Evolutionary conservation across 345 rosid genomes (phyloP).

Genomic region (Euphorbia peplus): DNA sequence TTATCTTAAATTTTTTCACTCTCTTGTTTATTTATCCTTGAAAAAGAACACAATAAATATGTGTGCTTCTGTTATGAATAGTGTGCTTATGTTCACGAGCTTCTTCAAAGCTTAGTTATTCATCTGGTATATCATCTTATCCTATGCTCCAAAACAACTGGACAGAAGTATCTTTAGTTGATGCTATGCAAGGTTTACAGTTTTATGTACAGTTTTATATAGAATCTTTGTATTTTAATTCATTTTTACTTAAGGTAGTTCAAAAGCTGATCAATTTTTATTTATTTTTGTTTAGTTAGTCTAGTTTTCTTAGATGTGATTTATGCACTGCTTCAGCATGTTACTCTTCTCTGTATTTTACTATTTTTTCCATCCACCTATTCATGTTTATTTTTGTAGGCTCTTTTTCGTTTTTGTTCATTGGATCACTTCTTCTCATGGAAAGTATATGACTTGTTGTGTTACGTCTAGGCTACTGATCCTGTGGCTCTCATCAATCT

Average conservation of each 20-base stretch:
- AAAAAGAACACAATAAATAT: not conserved
- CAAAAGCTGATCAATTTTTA: not conserved
- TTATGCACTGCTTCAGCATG: not conserved
- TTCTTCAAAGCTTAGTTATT: not conserved
- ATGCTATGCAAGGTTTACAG: not conserved
- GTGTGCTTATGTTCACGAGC: not conserved
- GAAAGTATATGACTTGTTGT: conserved; percentile 20
- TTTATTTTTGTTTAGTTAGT: not conserved
- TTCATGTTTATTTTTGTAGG: no score
- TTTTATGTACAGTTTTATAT: no score
- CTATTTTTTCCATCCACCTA: not conserved
- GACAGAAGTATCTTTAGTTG: not conserved
- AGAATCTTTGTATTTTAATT: no score
- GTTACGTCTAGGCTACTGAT: conserved; percentile 68
- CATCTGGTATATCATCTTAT: no score
- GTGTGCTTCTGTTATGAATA: not conserved
- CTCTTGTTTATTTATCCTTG: no score
- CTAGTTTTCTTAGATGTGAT: not conserved
- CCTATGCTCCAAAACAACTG: not conserved
- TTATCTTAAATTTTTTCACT: no score
- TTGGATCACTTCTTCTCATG: not conserved
- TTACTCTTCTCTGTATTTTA: not conserved
- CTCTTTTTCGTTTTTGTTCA: not conserved
- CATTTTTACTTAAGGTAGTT: not conserved
- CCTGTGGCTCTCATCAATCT: conserved; percentile 88